Evolutionary conservation across 2,329 filamentous ascomycete species (phyloP).

Genomic region (Triangularia setosa): DNA sequence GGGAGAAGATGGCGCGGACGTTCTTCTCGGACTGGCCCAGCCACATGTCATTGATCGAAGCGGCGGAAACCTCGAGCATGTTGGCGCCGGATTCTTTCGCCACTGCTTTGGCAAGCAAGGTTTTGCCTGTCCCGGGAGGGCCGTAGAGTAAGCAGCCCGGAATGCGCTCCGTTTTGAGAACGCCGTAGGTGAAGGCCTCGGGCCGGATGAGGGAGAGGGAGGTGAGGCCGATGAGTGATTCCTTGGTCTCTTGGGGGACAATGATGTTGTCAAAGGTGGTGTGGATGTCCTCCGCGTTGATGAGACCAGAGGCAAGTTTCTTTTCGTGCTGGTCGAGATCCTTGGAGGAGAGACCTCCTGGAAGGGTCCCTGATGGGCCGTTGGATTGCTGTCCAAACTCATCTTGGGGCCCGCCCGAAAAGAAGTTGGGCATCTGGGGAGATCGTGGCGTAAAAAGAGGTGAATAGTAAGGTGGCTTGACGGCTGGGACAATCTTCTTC

Average conservation of each 20-base stretch:
- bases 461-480: slow-evolving; percentile 29
- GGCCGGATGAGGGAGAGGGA: slow-evolving; percentile 81
- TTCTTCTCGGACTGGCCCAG: slow-evolving; percentile 97
- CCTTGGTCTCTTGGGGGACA: slow-evolving; percentile 74
- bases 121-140: slow-evolving; percentile 77
- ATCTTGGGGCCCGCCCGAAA: neutral
- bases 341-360: slow-evolving; percentile 26
- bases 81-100: slow-evolving; percentile 65
- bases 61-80: slow-evolving; percentile 84
- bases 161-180: slow-evolving; percentile 85
- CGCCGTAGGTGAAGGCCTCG: slow-evolving; percentile 94
- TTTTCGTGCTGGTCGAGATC: slow-evolving; percentile 70
- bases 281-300: slow-evolving; percentile 75
- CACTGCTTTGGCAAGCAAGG: slow-evolving; percentile 64
- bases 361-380: slow-evolving; percentile 25
- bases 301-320: slow-evolving; percentile 74
- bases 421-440: neutral
- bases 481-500: slow-evolving; percentile 21
- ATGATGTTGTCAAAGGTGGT: slow-evolving; percentile 88
- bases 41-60: slow-evolving; percentile 93
- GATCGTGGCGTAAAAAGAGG: slow-evolving; percentile 17
- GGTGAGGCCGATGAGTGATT: slow-evolving; percentile 83
- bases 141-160: slow-evolving; percentile 86
- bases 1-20: slow-evolving; percentile 82
- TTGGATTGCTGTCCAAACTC: neutral